Base-by-base conservation (phyloP, 2,329 filamentous ascomycete species). In the Aspergillus ochraceoroseus region DNA sequence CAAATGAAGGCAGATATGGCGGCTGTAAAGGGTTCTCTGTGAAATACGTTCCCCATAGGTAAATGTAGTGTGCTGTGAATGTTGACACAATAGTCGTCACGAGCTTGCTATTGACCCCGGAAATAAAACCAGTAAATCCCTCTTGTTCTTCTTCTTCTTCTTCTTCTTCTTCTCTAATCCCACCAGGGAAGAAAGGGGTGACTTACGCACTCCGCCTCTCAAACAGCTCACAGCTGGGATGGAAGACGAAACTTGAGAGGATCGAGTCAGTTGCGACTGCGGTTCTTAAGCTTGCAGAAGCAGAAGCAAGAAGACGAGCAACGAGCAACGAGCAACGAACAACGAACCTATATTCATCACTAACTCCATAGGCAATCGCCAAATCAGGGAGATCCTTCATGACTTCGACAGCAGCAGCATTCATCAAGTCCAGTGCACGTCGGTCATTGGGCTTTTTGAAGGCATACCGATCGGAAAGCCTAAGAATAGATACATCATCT, bases 391-490 rank as follows among this genome's bases (percentile, higher is more conserved):
- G 68, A 35, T 94, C 85, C 48, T 77, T 77, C 68, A 95, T 79
- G 32, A 95, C 87, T 4, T 83, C 83, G 44, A 80, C 77, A n/a
- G 92, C 92, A 2, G 88, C 88, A 1, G 80, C 80, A 58, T 98
- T 98, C 90, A 98, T 96, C 51, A 98, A 80, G 63, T 94, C 79
- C 8, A 96, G 70, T 0, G 89, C 92, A 49, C 86, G 77, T 27
- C 75, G 75, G 64, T 98, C 92, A 66, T 96, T 98, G 26, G 92
- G 92, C 67, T 96, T 98, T 54, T 81, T 74, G 58, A 96, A 96
- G 14, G 70, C 70, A 67, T 96, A 92, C 63, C 84, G 86, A 47
- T 79, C 75, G 46, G 87, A 89, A 54, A 95, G 80, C 58, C 86
- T 94, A 35, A 11, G 15, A 19, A 18, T 27, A 11, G 9, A 15